phyloP scores from a whole-genome alignment of 1,284 basidiomycete genomes.

The Trametes polyzona region DNA sequence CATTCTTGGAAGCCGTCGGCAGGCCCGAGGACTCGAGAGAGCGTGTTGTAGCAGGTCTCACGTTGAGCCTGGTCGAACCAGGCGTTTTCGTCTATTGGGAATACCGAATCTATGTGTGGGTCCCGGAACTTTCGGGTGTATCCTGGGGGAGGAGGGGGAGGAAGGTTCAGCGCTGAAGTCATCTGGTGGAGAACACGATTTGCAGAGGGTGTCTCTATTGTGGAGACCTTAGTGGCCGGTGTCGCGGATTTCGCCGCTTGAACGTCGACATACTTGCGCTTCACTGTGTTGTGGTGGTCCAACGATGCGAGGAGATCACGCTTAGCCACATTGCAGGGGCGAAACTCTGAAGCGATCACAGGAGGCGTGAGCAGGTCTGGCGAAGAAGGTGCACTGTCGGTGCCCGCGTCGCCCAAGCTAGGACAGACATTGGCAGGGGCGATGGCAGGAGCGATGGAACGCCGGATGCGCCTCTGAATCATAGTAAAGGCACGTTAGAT shows the following conservation, averaged over 20 bases:
- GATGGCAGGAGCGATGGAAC: constrained; percentile 2
- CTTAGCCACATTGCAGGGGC: background rate
- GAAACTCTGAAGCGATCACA: background rate
- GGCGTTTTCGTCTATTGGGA: constrained; percentile 25
- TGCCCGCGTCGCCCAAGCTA: background rate
- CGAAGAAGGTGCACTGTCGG: background rate
- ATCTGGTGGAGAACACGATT: constrained; percentile 1
- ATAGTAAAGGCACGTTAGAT: background rate
- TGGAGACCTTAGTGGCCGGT: background rate
- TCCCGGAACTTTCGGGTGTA: constrained; percentile 16
- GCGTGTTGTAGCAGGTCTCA: constrained; percentile 51
- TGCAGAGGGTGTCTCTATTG: background rate
- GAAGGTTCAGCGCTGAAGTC: background rate
- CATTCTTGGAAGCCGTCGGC: constrained; percentile 52
- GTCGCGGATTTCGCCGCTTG: background rate
- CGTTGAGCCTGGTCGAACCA: constrained; percentile 50
- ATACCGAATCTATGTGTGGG: constrained; percentile 11
- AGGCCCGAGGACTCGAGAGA: constrained; percentile 52
- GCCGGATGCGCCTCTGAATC: constrained; percentile 19
- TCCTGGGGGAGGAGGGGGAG: constrained; percentile 11
- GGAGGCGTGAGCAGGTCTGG: constrained; percentile 4
- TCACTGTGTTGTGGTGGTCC: background rate
- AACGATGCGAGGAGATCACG: background rate
- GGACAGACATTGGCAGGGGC: constrained; percentile 2
- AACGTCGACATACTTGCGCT: background rate